Conservation (phyloP, 768 basidiomycete genomes). For the Cytidiella melzeri region DNA sequence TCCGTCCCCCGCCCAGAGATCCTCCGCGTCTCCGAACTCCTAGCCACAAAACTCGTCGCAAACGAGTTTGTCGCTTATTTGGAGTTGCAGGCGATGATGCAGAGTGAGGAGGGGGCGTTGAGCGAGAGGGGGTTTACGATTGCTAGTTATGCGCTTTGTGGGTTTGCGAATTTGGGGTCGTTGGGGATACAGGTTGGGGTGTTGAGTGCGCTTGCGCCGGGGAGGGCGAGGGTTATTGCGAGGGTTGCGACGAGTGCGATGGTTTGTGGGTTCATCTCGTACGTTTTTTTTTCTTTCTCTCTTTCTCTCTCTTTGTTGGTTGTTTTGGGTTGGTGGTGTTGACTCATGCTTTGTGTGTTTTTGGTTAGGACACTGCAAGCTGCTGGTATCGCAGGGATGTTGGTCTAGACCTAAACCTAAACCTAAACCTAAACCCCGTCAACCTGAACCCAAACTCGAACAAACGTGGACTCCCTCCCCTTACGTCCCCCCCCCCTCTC, state of each 20-base stretch:
- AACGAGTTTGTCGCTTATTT: slow-evolving; percentile 83
- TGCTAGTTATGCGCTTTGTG: slow-evolving; percentile 82
- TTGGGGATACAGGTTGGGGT: slow-evolving; percentile 85
- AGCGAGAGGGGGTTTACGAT: slow-evolving; percentile 75
- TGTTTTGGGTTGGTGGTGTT: neutral
- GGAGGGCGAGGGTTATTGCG: slow-evolving; percentile 65
- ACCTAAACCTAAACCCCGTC: no score
- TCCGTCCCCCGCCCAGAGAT: slow-evolving; percentile 78
- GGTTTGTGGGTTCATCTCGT: slow-evolving; percentile 63
- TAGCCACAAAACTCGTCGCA: slow-evolving; percentile 82
- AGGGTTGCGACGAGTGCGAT: slow-evolving; percentile 62
- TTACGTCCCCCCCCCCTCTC: no score
- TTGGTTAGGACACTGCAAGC: slow-evolving; percentile 22
- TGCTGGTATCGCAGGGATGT: slow-evolving; percentile 26
- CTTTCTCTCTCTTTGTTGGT: neutral
- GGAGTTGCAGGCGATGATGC: slow-evolving; percentile 43
- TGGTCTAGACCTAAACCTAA: no score
- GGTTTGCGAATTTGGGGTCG: slow-evolving; percentile 84
- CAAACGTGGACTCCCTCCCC: no score
- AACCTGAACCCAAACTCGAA: no score
- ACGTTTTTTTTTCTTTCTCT: slow-evolving; percentile 6
- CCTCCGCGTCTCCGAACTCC: slow-evolving; percentile 68
- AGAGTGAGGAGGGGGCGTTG: slow-evolving; percentile 40
- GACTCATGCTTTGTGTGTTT: no score
- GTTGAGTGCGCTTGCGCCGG: slow-evolving; percentile 61